Evolutionary conservation across 306 rosid genomes (phyloP), one percentile per base, ranked within the genome.

Genomic region (Vigna mungo): DNA sequence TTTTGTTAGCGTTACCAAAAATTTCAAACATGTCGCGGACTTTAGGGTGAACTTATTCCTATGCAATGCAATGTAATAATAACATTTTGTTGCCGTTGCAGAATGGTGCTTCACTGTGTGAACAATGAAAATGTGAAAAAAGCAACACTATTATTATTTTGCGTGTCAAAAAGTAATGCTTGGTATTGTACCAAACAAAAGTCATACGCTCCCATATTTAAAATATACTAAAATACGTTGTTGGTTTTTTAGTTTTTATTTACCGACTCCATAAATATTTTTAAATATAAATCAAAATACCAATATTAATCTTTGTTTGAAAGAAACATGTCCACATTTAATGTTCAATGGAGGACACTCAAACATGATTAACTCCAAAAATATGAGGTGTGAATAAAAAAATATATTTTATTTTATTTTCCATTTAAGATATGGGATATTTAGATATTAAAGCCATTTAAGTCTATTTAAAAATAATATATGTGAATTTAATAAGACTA

Each of bases 101-200:
- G 58, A 36, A 78, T 48, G 52, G 60, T 25, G 73, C 32, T 14
- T 21, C 59, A 41, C 62, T 16, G 44, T 49, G 32, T 65, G 52
- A 73, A 78, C 43, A 75, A 53, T 20, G 9, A 34, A 74, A 78
- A 70, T 68, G 64, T 20, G 39, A 43, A 68, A 65, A 67, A 73
- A 32, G 77, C 23, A 58, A 72, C 64, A 34, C 16, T 34, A 25
- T 46, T 30, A 70, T 53, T 30, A 62, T 60, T 30, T 62, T 15
- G 53, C 51, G 67, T 68, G 54, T 65, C 47, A 70, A 20, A 67
- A 54, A 67, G 69, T 47, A 37, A 76, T 47, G 62, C 46, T 41
- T 27, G n/a, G n/a, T n/a, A n/a, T n/a, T n/a, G 66, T 68, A 17
- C 72, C 17, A 12, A 23, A 21, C 17, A 30, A 15, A 46, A 52